Percentiles rank a stretch among this genome's conserved stretches.
Conservation (phyloP, 441 rosid species). For the Populus trichocarpa region DNA sequence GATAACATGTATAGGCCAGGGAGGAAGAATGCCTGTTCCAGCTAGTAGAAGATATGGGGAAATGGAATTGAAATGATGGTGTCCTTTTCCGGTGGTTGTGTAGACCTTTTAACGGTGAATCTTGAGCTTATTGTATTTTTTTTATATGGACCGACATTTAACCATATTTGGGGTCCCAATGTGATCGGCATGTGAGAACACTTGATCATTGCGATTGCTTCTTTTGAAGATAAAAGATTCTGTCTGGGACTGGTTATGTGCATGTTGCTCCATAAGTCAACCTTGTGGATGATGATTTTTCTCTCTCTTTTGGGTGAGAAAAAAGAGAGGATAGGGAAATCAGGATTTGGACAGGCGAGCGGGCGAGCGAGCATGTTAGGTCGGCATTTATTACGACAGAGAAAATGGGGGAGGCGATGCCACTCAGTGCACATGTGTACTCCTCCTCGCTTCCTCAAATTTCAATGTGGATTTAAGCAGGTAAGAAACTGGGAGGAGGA, state of each 20-base stretch:
- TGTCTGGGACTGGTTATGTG: not conserved
- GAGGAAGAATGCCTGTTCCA: not conserved
- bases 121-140: no score
- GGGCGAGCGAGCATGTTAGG: not conserved
- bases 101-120: not conserved
- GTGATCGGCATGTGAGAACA: no score
- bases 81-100: not conserved
- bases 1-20: not conserved
- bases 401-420: not conserved
- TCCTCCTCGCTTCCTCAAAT: not conserved
- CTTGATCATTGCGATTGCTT: not conserved
- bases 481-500: no score
- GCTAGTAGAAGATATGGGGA: not conserved
- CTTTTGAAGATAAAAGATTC: no score
- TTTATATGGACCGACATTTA: no score
- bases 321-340: not conserved
- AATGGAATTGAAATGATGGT: not conserved
- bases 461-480: not conserved
- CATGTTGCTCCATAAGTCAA: not conserved
- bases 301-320: not conserved
- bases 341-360: not conserved
- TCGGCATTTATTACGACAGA: not conserved
- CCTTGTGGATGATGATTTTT: not conserved
- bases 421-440: not conserved
- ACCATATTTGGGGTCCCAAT: no score